Evolutionary conservation across 2,329 filamentous ascomycete genomes (phyloP), one percentile per base, ranked within the genome.

Genomic region (Aspergillus sp.): DNA sequence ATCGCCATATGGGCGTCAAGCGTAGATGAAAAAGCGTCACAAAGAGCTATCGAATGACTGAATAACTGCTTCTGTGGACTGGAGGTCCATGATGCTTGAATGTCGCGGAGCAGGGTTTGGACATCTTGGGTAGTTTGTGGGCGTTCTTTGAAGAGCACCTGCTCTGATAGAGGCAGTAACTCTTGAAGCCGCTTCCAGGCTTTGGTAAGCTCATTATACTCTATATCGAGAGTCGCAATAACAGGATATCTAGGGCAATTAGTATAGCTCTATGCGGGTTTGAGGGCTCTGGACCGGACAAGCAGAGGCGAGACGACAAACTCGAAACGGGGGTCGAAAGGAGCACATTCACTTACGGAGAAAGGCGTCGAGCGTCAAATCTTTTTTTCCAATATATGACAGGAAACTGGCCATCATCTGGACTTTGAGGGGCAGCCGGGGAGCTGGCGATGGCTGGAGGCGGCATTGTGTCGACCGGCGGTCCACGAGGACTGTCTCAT

Each of bases 171-270:
- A 6, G 65, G 62, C 19, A 75, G 62, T 46, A 66, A 60, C 20
- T 69, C 66, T 44, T 70, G 68, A 47, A 75, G 74, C 11, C 63
- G 56, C 56, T 71, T 73, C 73, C 73, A 75, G 5, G 72, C 68
- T 51, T 69, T 68, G 30, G 65, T 65, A 19, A 76, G 64, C 62
- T 75, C 73, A 59, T 72, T 74, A 49, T 70, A 70, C 66, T 76
- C 73, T 54, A 74, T 64, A 57, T 76, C 73, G 45, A 76, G 72
- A 54, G 65, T 67, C 5, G 66, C 68, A 59, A 72, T 69, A 15
- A 65, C 61, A n/a, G 68, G 64, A 30, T 67, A 62, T 17, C 72
- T 74, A 39, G 33, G 27, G 17, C 11, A 33, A 30, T 51, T 12
- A 34, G 37, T 15, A 53, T 20, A 59, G 45, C 13, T 46, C 15